Percentiles rank a stretch among this genome's conserved stretches.
These are phyloP conservation scores for Trametes cingulata DNA, from an alignment of 768 basidiomycete species.

Conservation along the genomic window DNA sequence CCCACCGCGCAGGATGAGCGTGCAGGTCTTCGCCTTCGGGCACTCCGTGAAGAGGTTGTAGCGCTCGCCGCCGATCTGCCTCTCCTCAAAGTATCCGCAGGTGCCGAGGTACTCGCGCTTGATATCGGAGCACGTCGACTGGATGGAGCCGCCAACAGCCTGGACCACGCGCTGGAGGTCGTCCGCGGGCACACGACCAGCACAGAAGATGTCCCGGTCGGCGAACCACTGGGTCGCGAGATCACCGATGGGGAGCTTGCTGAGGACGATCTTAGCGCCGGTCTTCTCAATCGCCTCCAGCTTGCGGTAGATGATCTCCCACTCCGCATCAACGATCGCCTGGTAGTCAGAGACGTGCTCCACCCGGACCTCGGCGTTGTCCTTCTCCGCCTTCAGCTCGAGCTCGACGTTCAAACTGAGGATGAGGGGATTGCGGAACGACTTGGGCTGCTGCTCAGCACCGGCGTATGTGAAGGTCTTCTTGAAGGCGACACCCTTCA, in stretches of 20 bases:
- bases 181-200: conserved; percentile 87
- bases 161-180: conserved; percentile 94
- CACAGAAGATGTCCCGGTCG: conserved; percentile 98
- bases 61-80: conserved; percentile 94
- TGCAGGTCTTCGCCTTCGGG: conserved; percentile 93
- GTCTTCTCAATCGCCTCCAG: conserved; percentile 94
- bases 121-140: conserved; percentile 96
- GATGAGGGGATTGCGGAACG: conserved; percentile 84
- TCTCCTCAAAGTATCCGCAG: conserved; percentile 92
- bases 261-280: conserved; percentile 95
- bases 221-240: conserved; percentile 99
- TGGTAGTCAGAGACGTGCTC: conserved; percentile 98
- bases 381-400: conserved; percentile 98
- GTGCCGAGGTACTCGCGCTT: conserved; percentile 85
- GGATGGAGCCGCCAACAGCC: conserved; percentile 92
- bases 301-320: conserved; percentile 99
- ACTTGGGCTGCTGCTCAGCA: conserved; percentile 97
- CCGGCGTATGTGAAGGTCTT: conserved; percentile 99
- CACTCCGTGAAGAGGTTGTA: conserved; percentile 96
- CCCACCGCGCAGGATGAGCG: conserved; percentile 89
- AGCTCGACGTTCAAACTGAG: conserved; percentile 96
- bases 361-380: conserved; percentile 97
- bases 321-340: conserved; percentile 98
- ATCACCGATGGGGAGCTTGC: conserved; percentile 98
- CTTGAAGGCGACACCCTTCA: conserved; percentile 95